Evolutionary conservation across 176 grass and related monocot species (phyloP), one percentile per base, ranked within the genome.

Genomic region (Ampelocalamus luodianensis): DNA sequence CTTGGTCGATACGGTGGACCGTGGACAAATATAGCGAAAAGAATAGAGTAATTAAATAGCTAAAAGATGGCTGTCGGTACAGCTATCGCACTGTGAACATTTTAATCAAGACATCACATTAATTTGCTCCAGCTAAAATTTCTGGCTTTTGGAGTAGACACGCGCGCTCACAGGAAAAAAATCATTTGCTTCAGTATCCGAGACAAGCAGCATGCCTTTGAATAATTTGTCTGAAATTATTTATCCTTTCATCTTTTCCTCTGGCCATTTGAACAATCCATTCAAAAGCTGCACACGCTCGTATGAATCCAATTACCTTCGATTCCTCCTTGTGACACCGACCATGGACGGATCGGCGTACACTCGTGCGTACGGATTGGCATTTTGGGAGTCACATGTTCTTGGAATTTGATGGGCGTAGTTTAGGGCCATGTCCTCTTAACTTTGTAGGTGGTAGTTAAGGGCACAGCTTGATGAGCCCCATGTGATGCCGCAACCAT

Each of bases 321-420:
- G 10, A 23, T 63, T 27, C 18, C 22, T 76, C 8, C 10, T 26
- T 16, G 51, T 59, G 37, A 24, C 10, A 9, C 20, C 34, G 12
- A 9, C 20, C 34, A 24, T 60, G 56, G n/a, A 60, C 54, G 56
- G 45, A 74, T 51, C 60, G 26, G 24, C 13, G 6, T 29, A 3
- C 39, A 49, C 13, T 24, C 51, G 44, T 1, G 49, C 17, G 13
- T 48, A 64, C 14, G 23, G 20, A 50, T n/a, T n/a, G 42, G 66
- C 50, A 59, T 44, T 40, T 17, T 81, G 20, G 20, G 34, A 34
- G 34, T 40, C 79, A 82, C 50, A 44, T 82, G 66, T 44, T 34
- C 6, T 70, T 81, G 65, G 65, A 82, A 71, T 70, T 81, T 29
- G 22, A n/a, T 56, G 79, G 8, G 15, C 55, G 17, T 78, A 43